Evolutionary conservation across 163 green algal species (phyloP).

Genomic region (Dunaliella salina): DNA sequence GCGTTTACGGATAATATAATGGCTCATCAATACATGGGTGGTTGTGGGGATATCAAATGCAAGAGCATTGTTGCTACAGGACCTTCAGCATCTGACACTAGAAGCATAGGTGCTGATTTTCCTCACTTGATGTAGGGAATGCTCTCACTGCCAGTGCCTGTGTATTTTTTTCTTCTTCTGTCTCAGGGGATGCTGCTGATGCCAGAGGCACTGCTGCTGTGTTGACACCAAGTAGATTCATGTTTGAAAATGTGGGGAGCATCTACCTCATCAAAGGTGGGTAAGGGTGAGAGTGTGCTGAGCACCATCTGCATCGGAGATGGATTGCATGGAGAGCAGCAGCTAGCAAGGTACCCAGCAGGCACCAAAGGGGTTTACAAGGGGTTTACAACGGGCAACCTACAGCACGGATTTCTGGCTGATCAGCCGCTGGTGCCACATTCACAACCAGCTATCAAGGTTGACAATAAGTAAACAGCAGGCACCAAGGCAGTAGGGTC

Average conservation of each 20-base stretch:
- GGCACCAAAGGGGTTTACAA: neutral
- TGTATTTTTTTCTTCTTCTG: neutral
- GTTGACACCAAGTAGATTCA: neutral
- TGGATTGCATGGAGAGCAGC: neutral
- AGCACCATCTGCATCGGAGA: neutral
- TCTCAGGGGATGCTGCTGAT: neutral
- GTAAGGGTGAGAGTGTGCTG: neutral
- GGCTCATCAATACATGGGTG: neutral
- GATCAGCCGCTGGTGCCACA: neutral
- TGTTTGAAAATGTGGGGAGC: slow-evolving; percentile 16
- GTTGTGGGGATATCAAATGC: neutral
- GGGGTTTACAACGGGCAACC: no score
- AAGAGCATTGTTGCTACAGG: neutral
- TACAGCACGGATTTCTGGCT: no score
- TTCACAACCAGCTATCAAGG: neutral
- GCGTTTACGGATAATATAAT: no score
- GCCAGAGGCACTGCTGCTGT: neutral
- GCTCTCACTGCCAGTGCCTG: neutral
- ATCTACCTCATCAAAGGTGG: slow-evolving; percentile 9
- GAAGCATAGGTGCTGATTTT: neutral
- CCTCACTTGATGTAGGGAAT: neutral
- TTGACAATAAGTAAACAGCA: neutral
- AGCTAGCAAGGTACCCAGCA: neutral
- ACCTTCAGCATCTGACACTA: neutral
- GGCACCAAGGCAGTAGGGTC: neutral